phyloP scores from a whole-genome alignment of 2,329 filamentous ascomycete species.

The Annulohypoxylon truncatum region DNA sequence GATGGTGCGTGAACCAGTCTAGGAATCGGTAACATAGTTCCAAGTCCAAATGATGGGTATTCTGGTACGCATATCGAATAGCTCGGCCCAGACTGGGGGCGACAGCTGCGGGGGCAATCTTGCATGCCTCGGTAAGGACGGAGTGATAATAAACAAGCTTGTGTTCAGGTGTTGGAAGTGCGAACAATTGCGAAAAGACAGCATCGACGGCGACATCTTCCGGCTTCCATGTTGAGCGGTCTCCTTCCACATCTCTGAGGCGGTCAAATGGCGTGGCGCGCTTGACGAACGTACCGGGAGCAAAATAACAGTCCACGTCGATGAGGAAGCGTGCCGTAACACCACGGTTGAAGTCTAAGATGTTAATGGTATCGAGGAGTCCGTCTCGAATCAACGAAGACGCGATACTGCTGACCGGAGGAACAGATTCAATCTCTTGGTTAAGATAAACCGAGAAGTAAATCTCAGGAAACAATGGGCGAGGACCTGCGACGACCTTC shows the following conservation, averaged over 20 bases:
- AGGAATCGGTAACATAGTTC: constrained; percentile 89
- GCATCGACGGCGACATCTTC: constrained; percentile 98
- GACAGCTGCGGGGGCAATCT: constrained; percentile 94
- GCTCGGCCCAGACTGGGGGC: constrained; percentile 92
- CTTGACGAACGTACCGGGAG: constrained; percentile 89
- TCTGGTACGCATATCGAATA: constrained; percentile 90
- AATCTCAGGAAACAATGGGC: constrained; percentile 88
- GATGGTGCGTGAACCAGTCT: constrained; percentile 97
- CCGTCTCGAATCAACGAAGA: constrained; percentile 87
- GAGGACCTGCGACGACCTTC: constrained; percentile 77
- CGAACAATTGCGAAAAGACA: constrained; percentile 94
- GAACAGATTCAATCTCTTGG: constrained; percentile 91
- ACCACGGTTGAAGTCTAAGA: constrained; percentile 91
- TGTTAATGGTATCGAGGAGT: constrained; percentile 92
- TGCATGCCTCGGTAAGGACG: constrained; percentile 93
- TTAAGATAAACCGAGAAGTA: constrained; percentile 92
- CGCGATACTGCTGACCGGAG: constrained; percentile 78
- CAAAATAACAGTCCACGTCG: constrained; percentile 94
- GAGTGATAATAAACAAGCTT: constrained; percentile 98
- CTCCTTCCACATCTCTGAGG: constrained; percentile 74
- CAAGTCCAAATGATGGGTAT: constrained; percentile 83
- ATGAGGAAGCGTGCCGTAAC: constrained; percentile 89
- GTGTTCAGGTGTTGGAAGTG: constrained; percentile 86
- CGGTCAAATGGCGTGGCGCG: constrained; percentile 93
- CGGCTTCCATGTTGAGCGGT: constrained; percentile 89